A percentile compares a stretch with the other conserved stretches of the same genome.
These are phyloP conservation scores for Asterella californica DNA, from an alignment of 225 moss, liverwort and hornwort species.

Conservation along the genomic window DNA sequence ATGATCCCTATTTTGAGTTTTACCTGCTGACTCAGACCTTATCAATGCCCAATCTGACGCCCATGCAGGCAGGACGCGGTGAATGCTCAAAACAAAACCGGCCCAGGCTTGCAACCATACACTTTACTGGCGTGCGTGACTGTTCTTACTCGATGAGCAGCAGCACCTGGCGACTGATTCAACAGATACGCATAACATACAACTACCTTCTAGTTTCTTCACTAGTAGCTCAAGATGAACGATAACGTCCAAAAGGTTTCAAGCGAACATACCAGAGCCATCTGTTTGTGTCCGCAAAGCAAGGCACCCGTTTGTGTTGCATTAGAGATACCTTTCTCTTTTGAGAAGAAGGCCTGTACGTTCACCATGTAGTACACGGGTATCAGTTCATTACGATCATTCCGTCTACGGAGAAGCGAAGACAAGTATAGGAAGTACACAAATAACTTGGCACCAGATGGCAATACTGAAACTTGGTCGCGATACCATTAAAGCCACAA, in stretches of 20 bases:
- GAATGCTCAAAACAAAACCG: too few species aligned
- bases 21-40: background rate
- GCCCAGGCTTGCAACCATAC: too few species aligned
- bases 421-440: background rate
- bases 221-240: background rate
- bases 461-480: background rate
- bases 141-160: too few species aligned
- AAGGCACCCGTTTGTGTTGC: constrained; percentile 72
- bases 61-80: background rate
- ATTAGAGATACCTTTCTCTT: constrained; percentile 44
- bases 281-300: constrained; percentile 88
- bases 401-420: background rate
- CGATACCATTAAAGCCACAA: background rate
- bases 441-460: background rate
- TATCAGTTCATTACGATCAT: background rate
- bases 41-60: too few species aligned
- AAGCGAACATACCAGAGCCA: constrained; percentile 63
- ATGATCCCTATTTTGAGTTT: background rate
- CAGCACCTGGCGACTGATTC: background rate
- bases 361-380: background rate
- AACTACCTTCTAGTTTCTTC: background rate
- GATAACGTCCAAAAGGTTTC: background rate
- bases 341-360: constrained; percentile 75
- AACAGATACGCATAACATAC: background rate
- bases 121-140: too few species aligned